Base-by-base conservation (phyloP, 176 grass and related monocot genomes). In the Elymus sibiricus region DNA sequence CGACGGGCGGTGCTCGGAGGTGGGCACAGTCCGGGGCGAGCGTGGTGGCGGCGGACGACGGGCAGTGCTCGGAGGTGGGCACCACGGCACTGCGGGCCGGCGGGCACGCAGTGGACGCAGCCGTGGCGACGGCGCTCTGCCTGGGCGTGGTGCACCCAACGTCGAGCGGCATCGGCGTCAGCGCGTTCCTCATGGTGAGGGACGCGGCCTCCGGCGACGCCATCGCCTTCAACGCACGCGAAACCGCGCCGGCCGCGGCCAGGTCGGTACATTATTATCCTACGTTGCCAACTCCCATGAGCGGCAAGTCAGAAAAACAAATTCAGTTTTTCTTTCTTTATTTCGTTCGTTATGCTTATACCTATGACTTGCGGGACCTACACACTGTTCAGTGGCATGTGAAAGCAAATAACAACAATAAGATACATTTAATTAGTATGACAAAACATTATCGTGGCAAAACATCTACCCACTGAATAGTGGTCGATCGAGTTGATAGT, bases 91-190 rank as follows among this genome's bases (percentile, higher is more conserved):
- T 98, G 73, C 86, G 90, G 3, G 83, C 85, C 5, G 93, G 95
- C 15, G 91, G 95, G 42, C 95, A 98, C 87, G 95, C 95, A 2
- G 95, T 94, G 53, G 95, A 98, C 66, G 93, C 95, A 22, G 86
- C 93, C 11, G 81, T 92, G 17, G 95, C 90, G 12, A 74, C 91
- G 1, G 83, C 89, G 80, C 89, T 98, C 25, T 98, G 95, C 86
- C 88, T 93, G 32, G 95, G 95, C 1, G 95, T 98, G 0, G 95
- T 98, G 58, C 93, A 98, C 80, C 91, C 95, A 15, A 82, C 95
- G 76, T 98, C 95, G 11, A 98, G 93, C 70, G 95, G 95, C 29
- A 6, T 94, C 38, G 91, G 95, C 34, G 93, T 93, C 6, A 93
- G 95, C 51, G 88, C 95, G 2, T 98, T 98, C 83, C 78, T 95